A percentile compares a stretch with the other conserved stretches of the same genome.
Evolutionary conservation across 2,329 filamentous ascomycete genomes (phyloP).

Genomic region (Aureobasidium zeae): DNA sequence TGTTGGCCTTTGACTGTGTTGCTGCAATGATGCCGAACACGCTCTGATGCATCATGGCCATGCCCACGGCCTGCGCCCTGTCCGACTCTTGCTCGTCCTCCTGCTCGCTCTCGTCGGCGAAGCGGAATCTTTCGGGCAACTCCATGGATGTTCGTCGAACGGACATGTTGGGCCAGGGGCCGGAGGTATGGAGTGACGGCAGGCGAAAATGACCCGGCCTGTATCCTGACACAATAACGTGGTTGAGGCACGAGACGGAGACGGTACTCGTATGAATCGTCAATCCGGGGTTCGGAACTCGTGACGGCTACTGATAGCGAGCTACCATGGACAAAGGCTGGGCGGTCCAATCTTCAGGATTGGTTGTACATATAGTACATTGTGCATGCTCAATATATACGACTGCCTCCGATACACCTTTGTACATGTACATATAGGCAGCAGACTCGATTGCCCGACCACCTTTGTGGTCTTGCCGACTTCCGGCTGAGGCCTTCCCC

Average conservation of each 20-base stretch:
- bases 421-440: too few species aligned
- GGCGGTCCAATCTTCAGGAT: too few species aligned
- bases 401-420: too few species aligned
- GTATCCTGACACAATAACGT: constrained; percentile 9
- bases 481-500: too few species aligned
- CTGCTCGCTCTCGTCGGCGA: constrained; percentile 24
- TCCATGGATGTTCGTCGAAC: constrained; percentile 17
- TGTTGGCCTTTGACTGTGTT: constrained; percentile 72
- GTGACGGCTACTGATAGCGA: too few species aligned
- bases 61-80: constrained; percentile 40
- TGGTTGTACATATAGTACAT: too few species aligned
- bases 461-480: not conserved
- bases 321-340: too few species aligned
- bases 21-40: constrained; percentile 89
- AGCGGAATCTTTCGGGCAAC: constrained; percentile 21
- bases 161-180: not conserved
- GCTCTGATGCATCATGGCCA: constrained; percentile 78
- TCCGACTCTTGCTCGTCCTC: constrained; percentile 47
- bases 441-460: not conserved
- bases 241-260: constrained; percentile 11
- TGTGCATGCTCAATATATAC: too few species aligned
- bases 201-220: not conserved
- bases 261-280: not conserved
- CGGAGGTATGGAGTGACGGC: not conserved
- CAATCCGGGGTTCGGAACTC: constrained; percentile 5